Percentiles rank a stretch among this genome's conserved stretches.
phyloP scores from a whole-genome alignment of 345 rosid species.

The Stellera chamaejasme region DNA sequence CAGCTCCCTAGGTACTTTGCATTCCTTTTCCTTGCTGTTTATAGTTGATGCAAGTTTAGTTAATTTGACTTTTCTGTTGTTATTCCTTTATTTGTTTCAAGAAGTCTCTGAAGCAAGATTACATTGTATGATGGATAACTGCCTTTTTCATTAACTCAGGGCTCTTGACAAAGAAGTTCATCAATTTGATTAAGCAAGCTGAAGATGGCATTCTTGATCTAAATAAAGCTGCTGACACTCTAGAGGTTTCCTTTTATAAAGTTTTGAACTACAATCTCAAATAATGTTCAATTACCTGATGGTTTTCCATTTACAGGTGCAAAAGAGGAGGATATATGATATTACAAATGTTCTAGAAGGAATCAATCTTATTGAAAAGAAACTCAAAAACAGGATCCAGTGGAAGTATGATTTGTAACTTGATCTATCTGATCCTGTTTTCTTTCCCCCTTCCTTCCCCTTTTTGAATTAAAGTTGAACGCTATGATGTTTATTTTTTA shows the following conservation, averaged over 20 bases:
- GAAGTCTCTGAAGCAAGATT: conserved; percentile 2
- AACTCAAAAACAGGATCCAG: conserved; percentile 90
- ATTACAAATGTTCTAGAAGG: conserved; percentile 99
- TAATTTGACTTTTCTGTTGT: neutral
- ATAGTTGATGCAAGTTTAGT: neutral
- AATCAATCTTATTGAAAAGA: conserved; percentile 96
- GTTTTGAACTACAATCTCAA: neutral
- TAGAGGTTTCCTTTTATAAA: conserved; percentile 47
- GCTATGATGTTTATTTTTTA: neutral
- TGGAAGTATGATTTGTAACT: conserved; percentile 68
- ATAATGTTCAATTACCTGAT: conserved; percentile 10
- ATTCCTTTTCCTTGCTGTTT: neutral
- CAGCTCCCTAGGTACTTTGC: conserved; percentile 78
- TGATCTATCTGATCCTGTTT: conserved; percentile 1
- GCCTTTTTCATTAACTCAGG: conserved; percentile 38
- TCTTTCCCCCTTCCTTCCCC: neutral
- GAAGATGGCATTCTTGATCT: conserved; percentile 97
- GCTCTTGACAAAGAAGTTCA: conserved; percentile 95
- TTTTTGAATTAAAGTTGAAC: neutral
- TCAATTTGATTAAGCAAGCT: conserved; percentile 88
- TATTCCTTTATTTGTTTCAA: neutral
- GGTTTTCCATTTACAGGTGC: conserved; percentile 51
- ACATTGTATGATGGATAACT: conserved; percentile 3
- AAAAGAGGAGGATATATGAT: conserved; percentile 97
- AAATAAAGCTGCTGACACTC: conserved; percentile 89